Base-by-base conservation (phyloP, 164 flowering plant genomes). In the Chloranthus sessilifolius region DNA sequence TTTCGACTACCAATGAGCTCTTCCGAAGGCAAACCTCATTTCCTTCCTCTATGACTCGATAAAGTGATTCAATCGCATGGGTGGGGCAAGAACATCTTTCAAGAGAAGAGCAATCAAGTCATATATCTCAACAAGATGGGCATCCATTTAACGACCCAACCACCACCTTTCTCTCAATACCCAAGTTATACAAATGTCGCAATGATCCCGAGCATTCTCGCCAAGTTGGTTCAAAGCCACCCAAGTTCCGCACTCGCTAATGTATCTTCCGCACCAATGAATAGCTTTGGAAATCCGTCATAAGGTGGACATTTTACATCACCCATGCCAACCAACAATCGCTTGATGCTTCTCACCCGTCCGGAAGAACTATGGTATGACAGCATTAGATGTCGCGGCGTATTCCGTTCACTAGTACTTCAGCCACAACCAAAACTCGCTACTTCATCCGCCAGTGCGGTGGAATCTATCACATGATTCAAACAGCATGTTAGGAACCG, bases 31-130 rank as follows among this genome's bases (percentile, higher is more conserved):
- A 50, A 4, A 14, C 54, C 7, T 41, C 70, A 27, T 41, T 58
- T 53, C 63, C 74, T 50, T 30, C 65, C 30, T 28, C 69, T 20
- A 44, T 33, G 53, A 49, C 60, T 41, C 24, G 72, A 69, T 58
- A 68, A 54, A 56, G 70, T 56, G 42, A 21, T 56, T 8, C 40
- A 70, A 9, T 53, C 74, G 16, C 86, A 76, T 9, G 77, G 62
- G 2, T 82, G 92, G 92, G 59, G 41, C 79, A 67, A 27, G 81
- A 74, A 25, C 72, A 66, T 46, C 75, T 69, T n/a, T n/a, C n/a
- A n/a, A 44, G 58, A 37, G 72, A 66, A 34, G 82, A 74, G 17
- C 73, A 70, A 29, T 19, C 63, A n/a, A 67, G 59, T 54, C 73
- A 63, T 64, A 54, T 62, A 3, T 47, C 66, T 17, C 77, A 74